These are phyloP conservation scores for Metarhizium guizhouense DNA, from an alignment of 2,329 filamentous ascomycete species.

Conservation along the genomic window DNA sequence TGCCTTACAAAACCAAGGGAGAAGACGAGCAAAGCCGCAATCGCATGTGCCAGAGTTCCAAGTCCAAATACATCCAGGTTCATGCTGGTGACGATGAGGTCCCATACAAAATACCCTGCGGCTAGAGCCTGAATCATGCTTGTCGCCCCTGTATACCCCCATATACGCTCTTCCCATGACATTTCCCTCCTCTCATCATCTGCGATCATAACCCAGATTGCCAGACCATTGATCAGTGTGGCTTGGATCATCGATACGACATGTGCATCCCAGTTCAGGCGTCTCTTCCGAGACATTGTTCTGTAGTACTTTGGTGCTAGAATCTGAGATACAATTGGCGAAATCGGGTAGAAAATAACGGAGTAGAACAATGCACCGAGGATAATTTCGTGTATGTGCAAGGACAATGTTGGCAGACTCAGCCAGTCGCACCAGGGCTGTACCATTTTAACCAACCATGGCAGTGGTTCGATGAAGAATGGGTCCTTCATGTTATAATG, in stretches of 20 bases:
- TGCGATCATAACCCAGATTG: slow-evolving; percentile 62
- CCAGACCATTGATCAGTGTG: slow-evolving; percentile 59
- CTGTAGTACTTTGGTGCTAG: slow-evolving; percentile 57
- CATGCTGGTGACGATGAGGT: slow-evolving; percentile 59
- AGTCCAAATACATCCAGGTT: slow-evolving; percentile 64
- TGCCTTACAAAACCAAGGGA: slow-evolving; percentile 67
- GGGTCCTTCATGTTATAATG: slow-evolving; percentile 57
- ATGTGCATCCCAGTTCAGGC: slow-evolving; percentile 76
- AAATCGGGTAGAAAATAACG: slow-evolving; percentile 54
- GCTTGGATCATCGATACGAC: slow-evolving; percentile 78
- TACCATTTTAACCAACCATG: slow-evolving; percentile 45
- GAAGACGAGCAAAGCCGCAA: slow-evolving; percentile 66
- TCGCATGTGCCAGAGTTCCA: slow-evolving; percentile 70
- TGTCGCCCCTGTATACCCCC: slow-evolving; percentile 65
- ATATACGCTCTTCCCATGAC: slow-evolving; percentile 60
- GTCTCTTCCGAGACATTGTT: slow-evolving; percentile 52
- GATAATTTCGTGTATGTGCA: slow-evolving; percentile 71
- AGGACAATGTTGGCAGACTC: slow-evolving; percentile 55
- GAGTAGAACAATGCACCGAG: slow-evolving; percentile 60
- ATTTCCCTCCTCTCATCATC: slow-evolving; percentile 62
- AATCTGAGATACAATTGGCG: slow-evolving; percentile 54
- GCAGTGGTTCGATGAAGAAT: slow-evolving; percentile 55
- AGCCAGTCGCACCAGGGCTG: slow-evolving; percentile 57
- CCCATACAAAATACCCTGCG: slow-evolving; percentile 78
- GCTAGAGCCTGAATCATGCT: slow-evolving; percentile 71